A percentile compares a stretch with the other conserved stretches of the same genome.
Conservation (phyloP, 257 asterid genomes). For the Cordia subcordata region DNA sequence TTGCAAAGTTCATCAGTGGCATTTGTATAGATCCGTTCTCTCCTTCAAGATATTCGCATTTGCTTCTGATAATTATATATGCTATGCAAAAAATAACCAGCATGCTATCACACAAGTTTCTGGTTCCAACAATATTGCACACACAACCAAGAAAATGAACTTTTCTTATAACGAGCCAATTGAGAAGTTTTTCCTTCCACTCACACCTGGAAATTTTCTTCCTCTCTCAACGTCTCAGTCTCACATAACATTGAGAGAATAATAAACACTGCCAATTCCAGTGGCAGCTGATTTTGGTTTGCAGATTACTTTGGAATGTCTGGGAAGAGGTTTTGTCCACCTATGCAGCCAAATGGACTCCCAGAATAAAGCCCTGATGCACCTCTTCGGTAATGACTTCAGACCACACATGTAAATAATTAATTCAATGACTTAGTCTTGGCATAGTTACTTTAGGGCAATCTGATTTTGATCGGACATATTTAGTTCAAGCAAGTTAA, state of each 20-base stretch:
- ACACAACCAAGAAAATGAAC: too few relatives aligned
- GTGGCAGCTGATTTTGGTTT: neutral
- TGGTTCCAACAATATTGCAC: neutral
- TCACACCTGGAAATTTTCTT: neutral
- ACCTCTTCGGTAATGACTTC: neutral
- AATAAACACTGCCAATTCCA: neutral
- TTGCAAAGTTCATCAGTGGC: too few relatives aligned
- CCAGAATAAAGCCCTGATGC: neutral
- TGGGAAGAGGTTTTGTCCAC: too few relatives aligned
- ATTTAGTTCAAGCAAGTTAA: neutral
- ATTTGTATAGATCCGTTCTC: too few relatives aligned
- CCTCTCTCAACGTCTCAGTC: neutral
- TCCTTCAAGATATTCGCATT: too few relatives aligned
- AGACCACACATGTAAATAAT: neutral
- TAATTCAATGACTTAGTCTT: neutral
- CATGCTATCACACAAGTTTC: neutral
- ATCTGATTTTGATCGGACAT: too few relatives aligned
- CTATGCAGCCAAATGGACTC: too few relatives aligned
- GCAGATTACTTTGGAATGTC: neutral
- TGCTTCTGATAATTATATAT: too few relatives aligned
- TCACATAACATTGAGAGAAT: neutral
- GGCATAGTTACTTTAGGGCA: too few relatives aligned
- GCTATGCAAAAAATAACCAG: neutral
- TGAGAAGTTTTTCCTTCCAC: too few relatives aligned
- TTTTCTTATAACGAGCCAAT: too few relatives aligned